Base-by-base conservation (phyloP, 192 early-diverging fungal genomes). In the Coemansia sp. region DNA sequence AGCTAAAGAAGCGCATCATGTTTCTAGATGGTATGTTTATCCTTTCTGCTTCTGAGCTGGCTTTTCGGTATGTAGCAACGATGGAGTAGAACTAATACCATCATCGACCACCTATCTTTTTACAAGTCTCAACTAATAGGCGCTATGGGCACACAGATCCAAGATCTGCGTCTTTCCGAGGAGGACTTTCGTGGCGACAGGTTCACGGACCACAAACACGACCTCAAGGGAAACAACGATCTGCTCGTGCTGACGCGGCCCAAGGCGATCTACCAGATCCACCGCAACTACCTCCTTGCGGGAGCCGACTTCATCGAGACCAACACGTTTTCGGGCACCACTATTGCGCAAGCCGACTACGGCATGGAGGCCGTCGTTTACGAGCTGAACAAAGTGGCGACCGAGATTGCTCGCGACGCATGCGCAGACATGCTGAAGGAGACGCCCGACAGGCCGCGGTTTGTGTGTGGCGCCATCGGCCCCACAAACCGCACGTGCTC, bases 201-300 rank as follows among this genome's bases (percentile, higher is more conserved):
- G 60, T 98, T 93, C 85, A 89, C 88, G 77, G 73, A 88, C 70
- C 91, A 92, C 73, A 66, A 79, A 11, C 92, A 94, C 67, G 93
- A 95, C 70, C 79, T 98, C 35, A 90, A 91, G 74, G 96, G 96
- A 41, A 98, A 98, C 86, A 98, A 98, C 80, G 96, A 98, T 73
- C 75, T 98, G 79, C 83, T 98, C 68, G 92, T 93, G 17, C 75
- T 98, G 35, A 96, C 96, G 2, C 89, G 91, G 74, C 92, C 94
- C 49, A 87, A 96, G 60, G 87, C 90, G 17, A 92, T 98, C 67
- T 89, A 92, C 70, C 78, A 81, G 34, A 98, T 98, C 74, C 96
- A 98, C 85, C 84, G 86, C 62, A 81, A 90, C 75, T 98, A 98
- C 79, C 81, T 98, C 33, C 86, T 91, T 40, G 92, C 96, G 29